A percentile compares a stretch with the other conserved stretches of the same genome.
Evolutionary conservation across 2,329 filamentous ascomycete genomes (phyloP).

Genomic region (Scytalidium lignicola): DNA sequence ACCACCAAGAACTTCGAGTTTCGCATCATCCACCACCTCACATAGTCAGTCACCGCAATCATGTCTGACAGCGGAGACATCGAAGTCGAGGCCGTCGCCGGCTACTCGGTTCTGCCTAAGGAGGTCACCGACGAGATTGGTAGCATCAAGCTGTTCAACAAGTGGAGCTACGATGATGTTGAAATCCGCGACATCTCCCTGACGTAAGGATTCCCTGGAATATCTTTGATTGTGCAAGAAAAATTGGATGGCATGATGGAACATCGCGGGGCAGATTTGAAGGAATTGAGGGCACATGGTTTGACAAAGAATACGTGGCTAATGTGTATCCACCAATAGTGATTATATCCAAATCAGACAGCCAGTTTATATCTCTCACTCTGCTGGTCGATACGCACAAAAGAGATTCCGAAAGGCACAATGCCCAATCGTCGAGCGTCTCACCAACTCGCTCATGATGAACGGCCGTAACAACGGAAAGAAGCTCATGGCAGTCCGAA

Average conservation of each 20-base stretch:
- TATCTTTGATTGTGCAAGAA: slow-evolving; percentile 8
- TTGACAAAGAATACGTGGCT: slow-evolving; percentile 16
- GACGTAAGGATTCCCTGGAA: slow-evolving; percentile 66
- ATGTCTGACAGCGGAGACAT: slow-evolving; percentile 97
- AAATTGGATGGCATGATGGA: slow-evolving; percentile 13
- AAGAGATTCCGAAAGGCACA: slow-evolving; percentile 99
- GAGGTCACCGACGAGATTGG: slow-evolving; percentile 85
- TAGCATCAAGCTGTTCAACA: slow-evolving; percentile 95
- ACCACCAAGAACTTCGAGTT: background rate
- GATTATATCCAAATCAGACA: slow-evolving; percentile 99
- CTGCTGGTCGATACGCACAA: slow-evolving; percentile 94
- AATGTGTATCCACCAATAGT: slow-evolving; percentile 48
- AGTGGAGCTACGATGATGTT: slow-evolving; percentile 95
- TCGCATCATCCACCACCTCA: slow-evolving; percentile 1
- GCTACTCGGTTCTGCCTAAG: slow-evolving; percentile 79
- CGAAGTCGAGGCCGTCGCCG: slow-evolving; percentile 75
- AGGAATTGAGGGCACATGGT: slow-evolving; percentile 3
- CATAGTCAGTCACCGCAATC: slow-evolving; percentile 40
- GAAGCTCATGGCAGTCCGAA: slow-evolving; percentile 99
- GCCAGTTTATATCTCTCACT: slow-evolving; percentile 98
- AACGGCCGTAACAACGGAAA: slow-evolving; percentile 99
- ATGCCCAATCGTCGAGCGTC: slow-evolving; percentile 99
- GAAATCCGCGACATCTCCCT: slow-evolving; percentile 99
- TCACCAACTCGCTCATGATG: slow-evolving; percentile 99
- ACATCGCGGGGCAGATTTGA: background rate